Evolutionary conservation across 179 eudicot genomes (phyloP).

Genomic region (Sideroxylon spinosum): DNA sequence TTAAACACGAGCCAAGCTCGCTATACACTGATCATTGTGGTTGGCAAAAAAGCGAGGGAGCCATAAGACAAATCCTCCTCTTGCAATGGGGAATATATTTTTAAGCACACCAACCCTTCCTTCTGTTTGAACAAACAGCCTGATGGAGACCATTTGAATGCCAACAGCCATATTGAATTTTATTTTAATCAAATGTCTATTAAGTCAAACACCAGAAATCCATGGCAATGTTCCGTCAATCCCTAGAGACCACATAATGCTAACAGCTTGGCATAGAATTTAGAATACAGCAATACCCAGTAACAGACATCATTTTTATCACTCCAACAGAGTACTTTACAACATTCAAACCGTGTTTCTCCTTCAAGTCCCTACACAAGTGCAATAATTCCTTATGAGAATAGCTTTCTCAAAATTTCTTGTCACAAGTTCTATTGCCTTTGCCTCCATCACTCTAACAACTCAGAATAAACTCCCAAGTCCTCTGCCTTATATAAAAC

Average conservation of each 20-base stretch:
- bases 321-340: not conserved
- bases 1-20: not conserved
- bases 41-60: not conserved
- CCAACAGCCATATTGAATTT: not conserved
- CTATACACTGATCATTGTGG: not conserved
- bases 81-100: not conserved
- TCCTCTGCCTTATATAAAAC: too few species aligned
- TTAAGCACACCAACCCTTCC: not conserved
- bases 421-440: too few species aligned
- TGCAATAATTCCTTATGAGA: not conserved
- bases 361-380: not conserved
- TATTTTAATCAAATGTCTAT: not conserved
- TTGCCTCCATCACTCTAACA: too few species aligned
- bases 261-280: not conserved
- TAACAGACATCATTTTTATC: not conserved
- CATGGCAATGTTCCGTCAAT: not conserved
- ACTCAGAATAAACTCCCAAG: too few species aligned
- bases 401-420: too few species aligned
- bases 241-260: not conserved
- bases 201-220: not conserved
- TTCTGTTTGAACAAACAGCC: not conserved
- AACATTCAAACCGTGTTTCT: not conserved
- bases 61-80: not conserved
- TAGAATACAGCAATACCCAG: too few species aligned
- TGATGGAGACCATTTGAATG: not conserved